Evolutionary conservation across 768 basidiomycete genomes (phyloP).

Genomic region (Asterophora lycoperdoides): DNA sequence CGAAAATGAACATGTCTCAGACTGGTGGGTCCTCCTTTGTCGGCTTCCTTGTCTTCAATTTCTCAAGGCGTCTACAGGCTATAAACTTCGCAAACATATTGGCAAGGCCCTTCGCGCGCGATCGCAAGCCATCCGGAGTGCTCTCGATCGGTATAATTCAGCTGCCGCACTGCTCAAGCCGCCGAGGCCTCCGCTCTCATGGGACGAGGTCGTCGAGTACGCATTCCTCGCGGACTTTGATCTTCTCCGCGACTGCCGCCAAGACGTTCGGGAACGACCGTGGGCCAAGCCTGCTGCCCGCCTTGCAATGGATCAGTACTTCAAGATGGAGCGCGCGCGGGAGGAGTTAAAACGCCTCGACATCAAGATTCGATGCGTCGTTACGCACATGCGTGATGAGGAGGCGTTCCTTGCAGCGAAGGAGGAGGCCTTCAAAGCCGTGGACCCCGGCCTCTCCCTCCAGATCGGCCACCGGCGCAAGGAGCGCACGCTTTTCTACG

Average conservation of each 20-base stretch:
- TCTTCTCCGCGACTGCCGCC: conserved; percentile 12
- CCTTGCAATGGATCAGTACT: too few relatives aligned
- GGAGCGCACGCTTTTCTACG: too few relatives aligned
- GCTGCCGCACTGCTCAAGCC: conserved; percentile 14
- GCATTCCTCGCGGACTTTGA: conserved; percentile 20
- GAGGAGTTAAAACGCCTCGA: conserved; percentile 7
- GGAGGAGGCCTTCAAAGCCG: not conserved
- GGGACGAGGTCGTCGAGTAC: conserved; percentile 21
- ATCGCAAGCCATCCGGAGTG: too few relatives aligned
- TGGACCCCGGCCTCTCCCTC: too few relatives aligned
- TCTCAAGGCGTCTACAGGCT: conserved; percentile 13
- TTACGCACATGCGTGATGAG: conserved; percentile 7
- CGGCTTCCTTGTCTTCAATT: too few relatives aligned
- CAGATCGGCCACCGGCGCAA: too few relatives aligned
- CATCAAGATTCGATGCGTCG: conserved; percentile 1
- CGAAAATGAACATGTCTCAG: conserved; percentile 23
- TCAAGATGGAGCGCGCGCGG: not conserved
- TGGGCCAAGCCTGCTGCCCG: too few relatives aligned
- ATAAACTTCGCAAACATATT: too few relatives aligned
- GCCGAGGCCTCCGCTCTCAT: conserved; percentile 10
- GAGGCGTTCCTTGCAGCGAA: not conserved
- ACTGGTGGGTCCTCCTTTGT: conserved; percentile 21
- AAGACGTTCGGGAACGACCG: conserved; percentile 11
- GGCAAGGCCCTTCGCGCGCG: too few relatives aligned
- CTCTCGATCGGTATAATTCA: too few relatives aligned